Evolutionary conservation across 2,329 filamentous ascomycete genomes (phyloP).

Genomic region (Nakataea oryzae): DNA sequence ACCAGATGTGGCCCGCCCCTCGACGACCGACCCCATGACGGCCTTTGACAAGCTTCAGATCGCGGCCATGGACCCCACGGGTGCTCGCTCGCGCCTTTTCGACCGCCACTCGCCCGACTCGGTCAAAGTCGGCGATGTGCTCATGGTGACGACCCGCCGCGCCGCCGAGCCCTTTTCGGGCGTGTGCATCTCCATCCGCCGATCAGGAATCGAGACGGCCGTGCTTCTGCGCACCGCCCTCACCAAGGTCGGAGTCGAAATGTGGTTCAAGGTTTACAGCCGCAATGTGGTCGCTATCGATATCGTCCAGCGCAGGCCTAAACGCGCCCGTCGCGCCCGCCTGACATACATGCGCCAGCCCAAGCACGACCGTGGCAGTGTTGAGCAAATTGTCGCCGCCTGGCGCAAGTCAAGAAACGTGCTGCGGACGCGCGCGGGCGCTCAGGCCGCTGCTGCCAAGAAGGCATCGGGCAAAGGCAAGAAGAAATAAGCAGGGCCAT

Average conservation of each 20-base stretch:
- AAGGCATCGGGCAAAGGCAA: slow-evolving; percentile 3
- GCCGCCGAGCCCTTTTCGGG: slow-evolving; percentile 79
- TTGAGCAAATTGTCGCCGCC: slow-evolving; percentile 66
- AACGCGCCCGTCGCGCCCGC: slow-evolving; percentile 76
- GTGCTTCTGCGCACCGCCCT: slow-evolving; percentile 80
- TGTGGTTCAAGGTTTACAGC: slow-evolving; percentile 95
- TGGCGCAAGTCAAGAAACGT: slow-evolving; percentile 35
- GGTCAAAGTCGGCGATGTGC: slow-evolving; percentile 77
- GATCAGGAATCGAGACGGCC: slow-evolving; percentile 79
- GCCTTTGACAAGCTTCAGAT: slow-evolving; percentile 61
- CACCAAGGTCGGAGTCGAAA: slow-evolving; percentile 81
- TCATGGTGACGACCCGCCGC: slow-evolving; percentile 78
- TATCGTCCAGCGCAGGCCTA: slow-evolving; percentile 76
- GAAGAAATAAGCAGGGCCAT: not conserved
- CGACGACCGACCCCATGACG: slow-evolving; percentile 47
- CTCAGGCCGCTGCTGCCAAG: slow-evolving; percentile 7
- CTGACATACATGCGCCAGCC: slow-evolving; percentile 87
- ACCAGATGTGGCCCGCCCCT: slow-evolving; percentile 6
- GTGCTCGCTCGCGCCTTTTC: slow-evolving; percentile 74
- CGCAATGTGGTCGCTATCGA: slow-evolving; percentile 86
- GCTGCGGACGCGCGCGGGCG: slow-evolving; percentile 17
- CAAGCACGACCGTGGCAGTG: slow-evolving; percentile 77
- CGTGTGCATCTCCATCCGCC: slow-evolving; percentile 76
- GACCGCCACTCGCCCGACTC: slow-evolving; percentile 65
- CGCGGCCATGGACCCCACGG: slow-evolving; percentile 69